Evolutionary conservation across 2,329 filamentous ascomycete species (phyloP).

Genomic region (Neofusicoccum kwambonambiense): DNA sequence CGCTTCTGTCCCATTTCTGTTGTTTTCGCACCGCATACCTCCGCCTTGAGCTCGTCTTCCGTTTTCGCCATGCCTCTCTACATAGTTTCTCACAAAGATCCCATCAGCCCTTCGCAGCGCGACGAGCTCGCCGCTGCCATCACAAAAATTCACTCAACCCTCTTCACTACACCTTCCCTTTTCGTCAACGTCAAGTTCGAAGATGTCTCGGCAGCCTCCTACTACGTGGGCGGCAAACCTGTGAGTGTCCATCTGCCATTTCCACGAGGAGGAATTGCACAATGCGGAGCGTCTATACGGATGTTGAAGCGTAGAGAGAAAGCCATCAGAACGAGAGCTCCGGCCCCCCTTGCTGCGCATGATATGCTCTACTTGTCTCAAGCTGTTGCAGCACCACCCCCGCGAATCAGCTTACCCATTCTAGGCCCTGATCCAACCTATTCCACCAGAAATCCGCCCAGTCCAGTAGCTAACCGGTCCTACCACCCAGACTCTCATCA

Average conservation of each 20-base stretch:
- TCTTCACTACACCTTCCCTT: conserved; percentile 42
- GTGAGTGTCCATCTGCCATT: not conserved
- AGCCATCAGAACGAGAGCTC: no score
- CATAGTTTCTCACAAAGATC: conserved; percentile 40
- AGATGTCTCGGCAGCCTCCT: conserved; percentile 22
- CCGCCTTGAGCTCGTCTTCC: no score
- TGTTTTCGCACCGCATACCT: no score
- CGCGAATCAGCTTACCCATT: no score
- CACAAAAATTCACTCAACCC: conserved; percentile 42
- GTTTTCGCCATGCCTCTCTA: conserved; percentile 44
- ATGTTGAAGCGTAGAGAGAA: no score
- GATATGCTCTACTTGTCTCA: no score
- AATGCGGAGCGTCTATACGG: no score
- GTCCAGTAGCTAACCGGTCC: no score
- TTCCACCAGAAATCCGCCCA: conserved; percentile 26
- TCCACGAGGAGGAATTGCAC: not conserved
- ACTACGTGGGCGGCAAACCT: conserved; percentile 39
- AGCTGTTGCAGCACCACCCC: no score
- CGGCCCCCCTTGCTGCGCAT: no score
- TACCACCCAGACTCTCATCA: conserved; percentile 14
- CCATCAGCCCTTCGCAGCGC: conserved; percentile 35
- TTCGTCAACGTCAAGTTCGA: conserved; percentile 48
- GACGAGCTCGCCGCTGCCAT: conserved; percentile 41
- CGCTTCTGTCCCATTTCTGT: no score
- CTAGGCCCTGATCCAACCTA: conserved; percentile 23